These are phyloP conservation scores for Seminavis robusta DNA, from an alignment of 108 stramenopile species.

Conservation along the genomic window DNA sequence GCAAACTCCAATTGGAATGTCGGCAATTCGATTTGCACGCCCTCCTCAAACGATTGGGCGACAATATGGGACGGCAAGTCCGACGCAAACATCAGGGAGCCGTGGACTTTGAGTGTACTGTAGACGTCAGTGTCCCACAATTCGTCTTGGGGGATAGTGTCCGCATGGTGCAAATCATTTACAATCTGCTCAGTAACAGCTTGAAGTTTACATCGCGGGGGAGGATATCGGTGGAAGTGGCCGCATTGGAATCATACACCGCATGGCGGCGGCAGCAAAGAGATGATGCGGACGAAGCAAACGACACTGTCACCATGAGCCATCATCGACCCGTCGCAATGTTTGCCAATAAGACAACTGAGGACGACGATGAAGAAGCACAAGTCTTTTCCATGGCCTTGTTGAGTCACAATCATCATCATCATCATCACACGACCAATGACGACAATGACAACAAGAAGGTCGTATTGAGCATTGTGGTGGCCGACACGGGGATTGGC, in stretches of 20 bases:
- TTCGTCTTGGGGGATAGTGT: constrained; percentile 13
- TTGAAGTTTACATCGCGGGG: constrained; percentile 29
- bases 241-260: too few species aligned
- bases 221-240: constrained; percentile 1
- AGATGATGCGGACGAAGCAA: too few species aligned
- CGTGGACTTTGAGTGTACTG: constrained; percentile 6
- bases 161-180: constrained; percentile 26
- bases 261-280: too few species aligned
- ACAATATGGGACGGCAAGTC: constrained; percentile 5
- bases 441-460: too few species aligned
- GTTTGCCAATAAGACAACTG: too few species aligned
- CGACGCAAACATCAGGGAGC: neutral
- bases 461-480: constrained; percentile 7
- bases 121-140: constrained; percentile 8
- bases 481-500: constrained; percentile 10
- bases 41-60: constrained; percentile 5
- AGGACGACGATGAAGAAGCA: too few species aligned
- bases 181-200: constrained; percentile 33
- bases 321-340: too few species aligned
- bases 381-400: too few species aligned
- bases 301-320: too few species aligned
- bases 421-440: too few species aligned
- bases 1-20: constrained; percentile 27
- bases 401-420: too few species aligned
- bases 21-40: constrained; percentile 15